Percentiles rank a stretch among this genome's conserved stretches.
phyloP scores from a whole-genome alignment of 306 rosid genomes.

The Potentilla sterilis region DNA sequence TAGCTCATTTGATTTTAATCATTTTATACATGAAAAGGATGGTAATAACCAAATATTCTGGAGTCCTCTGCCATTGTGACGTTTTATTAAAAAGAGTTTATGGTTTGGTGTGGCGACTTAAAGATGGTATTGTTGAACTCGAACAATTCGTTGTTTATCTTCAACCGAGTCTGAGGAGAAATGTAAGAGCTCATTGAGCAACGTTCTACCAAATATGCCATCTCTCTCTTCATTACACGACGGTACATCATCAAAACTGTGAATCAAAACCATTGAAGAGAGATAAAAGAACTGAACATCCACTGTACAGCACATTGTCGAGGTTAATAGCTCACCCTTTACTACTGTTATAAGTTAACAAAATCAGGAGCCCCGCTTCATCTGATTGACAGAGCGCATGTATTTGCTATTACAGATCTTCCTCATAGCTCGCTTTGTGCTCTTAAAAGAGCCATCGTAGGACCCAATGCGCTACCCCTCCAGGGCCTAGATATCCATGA shows the following conservation, averaged over 20 bases:
- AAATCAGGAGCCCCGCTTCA: neutral
- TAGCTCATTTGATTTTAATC: neutral
- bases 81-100: neutral
- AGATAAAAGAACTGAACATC: neutral
- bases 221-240: neutral
- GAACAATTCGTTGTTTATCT: neutral
- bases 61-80: neutral
- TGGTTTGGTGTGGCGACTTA: neutral
- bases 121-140: neutral
- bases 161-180: neutral
- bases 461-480: conserved; percentile 89
- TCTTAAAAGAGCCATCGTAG: conserved; percentile 67
- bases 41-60: neutral
- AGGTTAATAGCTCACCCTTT: neutral
- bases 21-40: neutral
- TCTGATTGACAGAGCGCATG: neutral
- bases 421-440: conserved; percentile 55
- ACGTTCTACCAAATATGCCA: neutral
- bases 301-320: neutral
- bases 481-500: conserved; percentile 63
- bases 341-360: conserved; percentile 8
- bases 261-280: neutral
- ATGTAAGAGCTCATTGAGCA: neutral
- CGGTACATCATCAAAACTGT: neutral
- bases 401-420: neutral